Evolutionary conservation across 495 filamentous ascomycete species (phyloP), one percentile per base, ranked within the genome.

Genomic region (Neurospora sp.): DNA sequence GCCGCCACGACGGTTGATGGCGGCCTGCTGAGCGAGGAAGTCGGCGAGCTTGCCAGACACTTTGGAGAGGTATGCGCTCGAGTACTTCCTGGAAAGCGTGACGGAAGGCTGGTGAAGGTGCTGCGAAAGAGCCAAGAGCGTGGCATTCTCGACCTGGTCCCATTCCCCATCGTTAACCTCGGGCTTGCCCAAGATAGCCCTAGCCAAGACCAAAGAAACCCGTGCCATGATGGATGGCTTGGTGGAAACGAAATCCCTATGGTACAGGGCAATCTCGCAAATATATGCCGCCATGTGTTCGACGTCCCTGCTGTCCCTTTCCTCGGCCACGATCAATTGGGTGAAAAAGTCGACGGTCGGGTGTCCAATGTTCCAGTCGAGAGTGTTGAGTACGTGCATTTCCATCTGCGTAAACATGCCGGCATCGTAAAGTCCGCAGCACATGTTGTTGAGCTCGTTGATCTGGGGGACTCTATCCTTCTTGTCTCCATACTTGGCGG

Each of bases 361-460:
- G 84, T 97, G 94, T 47, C 96, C 96, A 75, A 99, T 91, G 75
- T 90, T 89, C 96, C 96, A 99, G 73, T 93, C 91, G 73, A 99
- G 87, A n/a, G 96, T 98, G 82, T 97, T 94, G 76, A 99, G 86
- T 10, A 99, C 96, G 81, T 99, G 96, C 95, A 97, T 98, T 81
- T 99, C 96, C 96, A 99, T 98, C 82, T 99, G 96, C 18, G 93
- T 94, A 83, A 99, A 99, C 96, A 99, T 98, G 79, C 97, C 96
- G 16, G 97, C 94, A 80, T 99, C 96, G 81, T 99, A 99, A 35
- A 98, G 88, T 20, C 91, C 93, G 85, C 96, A 98, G 85, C 96
- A 99, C 96, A 99, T 98, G 69, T 94, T 94, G 86, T 96, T 97
- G 72, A 99, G 85, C 77, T 99, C 96, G 78, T 92, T 89, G 81